Evolutionary conservation across 2,329 filamentous ascomycete species (phyloP), one percentile per base, ranked within the genome.

Genomic region (Talaromyces sp.): DNA sequence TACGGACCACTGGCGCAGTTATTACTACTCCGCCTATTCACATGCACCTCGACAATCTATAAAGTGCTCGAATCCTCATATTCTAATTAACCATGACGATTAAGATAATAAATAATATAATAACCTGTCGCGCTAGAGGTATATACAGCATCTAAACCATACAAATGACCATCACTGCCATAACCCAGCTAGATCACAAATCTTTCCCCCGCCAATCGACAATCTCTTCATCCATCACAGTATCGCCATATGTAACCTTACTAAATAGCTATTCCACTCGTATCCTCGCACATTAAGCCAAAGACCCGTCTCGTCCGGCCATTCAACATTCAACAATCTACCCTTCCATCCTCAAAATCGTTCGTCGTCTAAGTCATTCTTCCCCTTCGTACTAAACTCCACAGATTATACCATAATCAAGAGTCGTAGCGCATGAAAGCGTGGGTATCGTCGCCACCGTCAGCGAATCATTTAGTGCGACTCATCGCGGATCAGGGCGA

Each of bases 401-500:
- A 31, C 53, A 47, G 49, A 54, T n/a, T 19, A 29, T 22, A 56
- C 31, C 34, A 53, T 62, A 49, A 56, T 63, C 61, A 63, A 56
- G 51, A 58, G 38, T 63, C 61, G 38, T 63, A 56, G 61, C 61
- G 51, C 61, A 58, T 63, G 54, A 45, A 27, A 31, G 27, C 36
- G 56, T 59, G 38, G 34, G 36, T 31, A 29, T 59, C 36, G 13
- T 59, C 22, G 56, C 56, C 56, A 27, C 22, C 8, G 56, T 58
- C 34, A 29, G 25, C 19, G 15, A 6, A 59, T 19, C 15, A 25
- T 64, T 89, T 89, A 96, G 81, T 93, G 87, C 67, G 91, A 88
- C 83, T 99, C 95, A 80, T 98, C 95, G 76, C 91, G 89, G 84
- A 99, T 99, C 69, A 99, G 86, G 71, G 95, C 94, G 70, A 97